Base-by-base conservation (phyloP, 2,329 filamentous ascomycete species). In the Stromatinia cepivora region DNA sequence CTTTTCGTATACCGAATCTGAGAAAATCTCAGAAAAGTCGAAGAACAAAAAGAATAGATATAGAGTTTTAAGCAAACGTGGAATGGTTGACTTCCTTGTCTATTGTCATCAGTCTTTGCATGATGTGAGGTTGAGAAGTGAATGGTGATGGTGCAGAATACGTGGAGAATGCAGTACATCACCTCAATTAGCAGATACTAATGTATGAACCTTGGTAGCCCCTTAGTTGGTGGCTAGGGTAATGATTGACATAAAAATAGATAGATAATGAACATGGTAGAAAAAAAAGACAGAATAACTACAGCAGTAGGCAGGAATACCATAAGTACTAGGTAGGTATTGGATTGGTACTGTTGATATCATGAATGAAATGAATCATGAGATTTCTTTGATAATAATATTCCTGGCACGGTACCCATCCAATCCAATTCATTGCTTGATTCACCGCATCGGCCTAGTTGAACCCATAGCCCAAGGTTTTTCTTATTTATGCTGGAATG, bases 171-270 rank as follows among this genome's bases (percentile, higher is more conserved):
- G 48, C 45, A 50, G 45, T n/a, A 36, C 36, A 31, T 63, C 45
- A 63, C 59, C 31, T 50, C 48, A 20, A 28, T 22, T 62, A 62
- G 59, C 28, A 62, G 28, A 50, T 62, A 34, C 42, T 62, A 48
- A 62, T 62, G 58, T 62, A 62, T 48, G 58, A 62, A 48, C 42
- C 58, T 48, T 48, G 58, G 42, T 62, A 48, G 39, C 31, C 25
- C 25, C 25, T 46, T 61, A 61, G 61, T 63, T 52, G 61, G 10
- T 36, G 61, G 31, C 46, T 52, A 63, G 46, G 61, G 61, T 50
- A 1, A 11, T 63, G 46, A 20, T 52, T 39, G 59, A 36, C 17
- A 36, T 10, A 10, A 62, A 36, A n/a, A 50, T 36, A 36, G 45
- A 45, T 50, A n/a, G 9, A 8, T n/a, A 34, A 10, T 34, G 22